A percentile compares a stretch with the other conserved stretches of the same genome.
Evolutionary conservation across 73 alveolate genomes (phyloP).

Genomic region (Urostyla sp.): DNA sequence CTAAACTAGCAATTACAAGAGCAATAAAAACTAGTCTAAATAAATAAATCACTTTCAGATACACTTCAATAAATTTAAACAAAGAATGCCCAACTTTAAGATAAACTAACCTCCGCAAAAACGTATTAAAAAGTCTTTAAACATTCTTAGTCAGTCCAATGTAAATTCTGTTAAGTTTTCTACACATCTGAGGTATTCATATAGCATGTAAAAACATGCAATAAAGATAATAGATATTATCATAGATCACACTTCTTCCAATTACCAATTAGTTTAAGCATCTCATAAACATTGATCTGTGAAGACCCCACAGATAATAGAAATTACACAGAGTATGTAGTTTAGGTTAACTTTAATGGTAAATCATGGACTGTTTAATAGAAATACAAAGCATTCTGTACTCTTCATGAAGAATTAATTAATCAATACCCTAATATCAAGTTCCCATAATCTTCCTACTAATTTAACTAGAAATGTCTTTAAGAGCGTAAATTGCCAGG

Average conservation of each 20-base stretch:
- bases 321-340: slow-evolving; percentile 89
- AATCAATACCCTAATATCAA: slow-evolving; percentile 63
- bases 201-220: slow-evolving; percentile 57
- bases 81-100: slow-evolving; percentile 21
- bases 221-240: slow-evolving; percentile 26
- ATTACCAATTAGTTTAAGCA: slow-evolving; percentile 31
- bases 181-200: slow-evolving; percentile 47
- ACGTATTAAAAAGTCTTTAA: slow-evolving; percentile 44
- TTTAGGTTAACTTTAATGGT: slow-evolving; percentile 63
- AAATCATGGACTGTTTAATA: slow-evolving; percentile 79
- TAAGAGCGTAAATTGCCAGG: slow-evolving; percentile 32
- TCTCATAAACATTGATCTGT: slow-evolving; percentile 51
- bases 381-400: slow-evolving; percentile 80
- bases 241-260: slow-evolving; percentile 22
- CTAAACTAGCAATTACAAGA: slow-evolving; percentile 27
- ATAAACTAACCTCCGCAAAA: slow-evolving; percentile 3
- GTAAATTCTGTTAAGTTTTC: slow-evolving; percentile 57
- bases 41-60: slow-evolving; percentile 21
- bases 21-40: slow-evolving; percentile 1
- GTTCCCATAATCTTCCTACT: slow-evolving; percentile 39
- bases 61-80: slow-evolving; percentile 27
- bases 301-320: slow-evolving; percentile 55
- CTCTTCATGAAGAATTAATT: slow-evolving; percentile 63
- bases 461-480: slow-evolving; percentile 27
- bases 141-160: slow-evolving; percentile 55